Base-by-base conservation (phyloP, 305 asterid species). In the Plantago coronopus region DNA sequence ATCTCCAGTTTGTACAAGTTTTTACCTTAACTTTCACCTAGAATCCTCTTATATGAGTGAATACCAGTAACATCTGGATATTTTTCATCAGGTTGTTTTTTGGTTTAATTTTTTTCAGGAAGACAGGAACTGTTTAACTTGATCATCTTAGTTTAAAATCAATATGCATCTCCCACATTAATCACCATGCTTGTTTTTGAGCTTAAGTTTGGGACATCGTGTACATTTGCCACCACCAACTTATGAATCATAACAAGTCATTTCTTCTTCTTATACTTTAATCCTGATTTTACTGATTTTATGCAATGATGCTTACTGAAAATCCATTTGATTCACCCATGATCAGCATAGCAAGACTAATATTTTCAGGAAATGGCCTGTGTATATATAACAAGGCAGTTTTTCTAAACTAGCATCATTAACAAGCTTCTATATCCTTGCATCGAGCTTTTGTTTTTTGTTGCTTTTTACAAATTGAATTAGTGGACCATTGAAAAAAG, bases 311-410 rank as follows among this genome's bases (percentile, higher is more conserved):
- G 27, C 17, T 49, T 37, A 44, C 11, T 18, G 42, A 27, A 38
- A 27, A 47, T 17, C 21, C 14, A 19, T 42, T 59, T 18, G 8
- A 29, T 47, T 59, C 47, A 19, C 58, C 63, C 66, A n/a, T 53
- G 4, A 34, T n/a, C 46, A 50, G 16, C 15, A 18, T 27, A 20
- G 17, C 31, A 59, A 44, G 31, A 53, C 14, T 27, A 59, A n/a
- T 63, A 23, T 58, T 50, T 54, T 71, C 44, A 44, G 58, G 37
- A 48, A 27, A 58, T 37, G 22, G 49, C 17, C 31, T 43, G 50
- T 54, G 48, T 58, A 58, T 19, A 57, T 58, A 58, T 19, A 57
- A 20, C 21, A 34, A 16, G 42, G 49, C 25, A 51, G 7, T 57
- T 27, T 20, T 47, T 42, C 48, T 48, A 25, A 40, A 63, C 23